phyloP scores from a whole-genome alignment of 371 early-diverging fungal species.

The Mucor racemosus region DNA sequence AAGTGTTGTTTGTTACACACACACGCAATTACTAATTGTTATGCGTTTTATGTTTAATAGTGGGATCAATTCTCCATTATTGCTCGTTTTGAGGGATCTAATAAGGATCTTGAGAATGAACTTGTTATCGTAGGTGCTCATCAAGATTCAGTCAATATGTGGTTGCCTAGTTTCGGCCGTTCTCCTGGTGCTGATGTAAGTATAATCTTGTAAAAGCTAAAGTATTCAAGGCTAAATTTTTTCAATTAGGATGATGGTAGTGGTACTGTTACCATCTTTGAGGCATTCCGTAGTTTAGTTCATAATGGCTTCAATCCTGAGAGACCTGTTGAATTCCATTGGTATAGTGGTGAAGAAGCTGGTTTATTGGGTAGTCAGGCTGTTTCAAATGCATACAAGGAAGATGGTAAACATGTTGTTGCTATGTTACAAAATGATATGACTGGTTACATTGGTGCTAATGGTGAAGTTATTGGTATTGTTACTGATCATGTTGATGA shows the following conservation, averaged over 20 bases:
- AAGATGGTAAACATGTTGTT: conserved; percentile 60
- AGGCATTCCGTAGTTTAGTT: conserved; percentile 81
- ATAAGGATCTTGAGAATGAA: conserved; percentile 58
- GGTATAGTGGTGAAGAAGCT: conserved; percentile 91
- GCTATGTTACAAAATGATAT: conserved; percentile 81
- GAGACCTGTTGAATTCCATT: conserved; percentile 94
- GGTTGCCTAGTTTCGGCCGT: conserved; percentile 82
- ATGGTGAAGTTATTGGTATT: conserved; percentile 78
- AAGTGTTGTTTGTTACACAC: conserved; percentile 17
- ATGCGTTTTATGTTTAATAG: conserved; percentile 7
- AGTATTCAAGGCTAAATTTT: background rate
- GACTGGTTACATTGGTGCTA: conserved; percentile 81
- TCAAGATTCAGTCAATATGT: conserved; percentile 89
- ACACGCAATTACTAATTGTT: background rate
- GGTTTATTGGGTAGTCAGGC: conserved; percentile 92
- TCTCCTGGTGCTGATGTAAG: conserved; percentile 83
- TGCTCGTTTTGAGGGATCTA: conserved; percentile 70
- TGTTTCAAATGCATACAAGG: conserved; percentile 73
- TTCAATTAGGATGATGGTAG: conserved; percentile 82
- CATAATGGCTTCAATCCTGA: conserved; percentile 72
- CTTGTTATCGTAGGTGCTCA: conserved; percentile 89
- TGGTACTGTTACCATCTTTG: conserved; percentile 88
- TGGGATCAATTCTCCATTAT: conserved; percentile 60
- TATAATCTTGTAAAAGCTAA: background rate
- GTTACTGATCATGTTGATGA: conserved; percentile 83